Evolutionary conservation across 176 grass and related monocot genomes (phyloP), one percentile per base, ranked within the genome.

Genomic region (Paspalum notatum): DNA sequence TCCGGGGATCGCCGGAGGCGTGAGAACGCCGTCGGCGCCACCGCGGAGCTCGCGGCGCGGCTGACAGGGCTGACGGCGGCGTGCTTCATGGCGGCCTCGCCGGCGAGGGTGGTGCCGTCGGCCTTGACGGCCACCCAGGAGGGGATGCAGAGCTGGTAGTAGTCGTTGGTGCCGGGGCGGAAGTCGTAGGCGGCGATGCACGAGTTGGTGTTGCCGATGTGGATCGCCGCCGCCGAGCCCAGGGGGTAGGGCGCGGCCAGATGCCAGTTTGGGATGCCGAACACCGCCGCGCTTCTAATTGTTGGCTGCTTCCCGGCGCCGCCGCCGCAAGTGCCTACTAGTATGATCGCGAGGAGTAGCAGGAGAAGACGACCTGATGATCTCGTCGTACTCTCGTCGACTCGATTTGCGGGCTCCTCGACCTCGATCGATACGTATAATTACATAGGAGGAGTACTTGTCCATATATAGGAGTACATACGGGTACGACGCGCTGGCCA

Each of bases 111-210:
- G 17, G 13, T 46, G 38, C 59, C 71, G 21, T 66, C 9, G 16
- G 13, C 81, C 1, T 21, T 27, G 48, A 76, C 9, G 71, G 81
- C 81, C 1, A 83, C 71, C 59, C 61, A 76, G 13, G 72, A 68
- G 17, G 72, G 82, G 62, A 84, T 76, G 62, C 72, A 76, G 72
- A 84, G 50, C 48, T 66, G 71, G 61, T 70, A 75, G 61, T 70
- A 75, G 8, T 45, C 43, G 11, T n/a, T 65, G 26, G 15, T 64
- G 1, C 16, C 21, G 0, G n/a, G 20, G 14, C 4, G 20, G 5
- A 25, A 0, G 57, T 1, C 14, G 71, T 83, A 66, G 22, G 60
- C 50, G 62, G 72, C 82, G 51, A 84, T 45, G 62, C 72, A 84
- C 5, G 82, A 67, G 12, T 68, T 76, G 61, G 82, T 84, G 50